Evolutionary conservation across 2,329 filamentous ascomycete species (phyloP), one percentile per base, ranked within the genome.

Genomic region (Paraphaeosphaeria minitans): DNA sequence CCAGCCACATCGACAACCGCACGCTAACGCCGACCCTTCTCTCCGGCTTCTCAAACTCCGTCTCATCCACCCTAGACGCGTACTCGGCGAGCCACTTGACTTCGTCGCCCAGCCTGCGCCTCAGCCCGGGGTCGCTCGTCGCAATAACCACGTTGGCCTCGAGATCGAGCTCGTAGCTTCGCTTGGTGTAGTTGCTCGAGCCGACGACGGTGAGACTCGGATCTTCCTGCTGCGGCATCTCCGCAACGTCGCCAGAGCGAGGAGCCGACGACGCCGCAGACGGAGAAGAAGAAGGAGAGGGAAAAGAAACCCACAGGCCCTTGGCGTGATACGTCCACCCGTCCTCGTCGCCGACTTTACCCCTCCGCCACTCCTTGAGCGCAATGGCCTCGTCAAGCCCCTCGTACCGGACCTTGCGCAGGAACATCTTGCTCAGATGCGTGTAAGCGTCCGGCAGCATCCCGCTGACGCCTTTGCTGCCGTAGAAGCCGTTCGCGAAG

Each of bases 251-350:
- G 51, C 42, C 41, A 35, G 13, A 8, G 48, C 16, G 8, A 29
- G 43, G 9, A 55, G 42, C 19, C 49, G 10, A 27, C 0, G 58
- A n/a, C n/a, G n/a, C n/a, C n/a, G n/a, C n/a, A n/a, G n/a, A n/a
- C n/a, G n/a, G n/a, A n/a, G n/a, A 8, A 4, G 29, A 12, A 8
- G 6, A 31, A 24, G 19, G 6, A n/a, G 22, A 27, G n/a, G 89
- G 86, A 55, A 94, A 82, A 0, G 91, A 92, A 27, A 97, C 83
- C 94, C 94, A 98, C 2, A 98, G 82, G 0, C 95, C 95, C 78
- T 99, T 99, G 49, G 95, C 95, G 70, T 99, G 95, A 77, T 99
- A 99, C 0, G 94, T 97, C 95, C 96, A 99, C 0, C 92, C 94
- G 1, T 83, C 91, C 0, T 90, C 87, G 67, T 92, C 85, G 19